These are phyloP conservation scores for Clitoria ternatea DNA, from an alignment of 306 rosid genomes.

Conservation along the genomic window DNA sequence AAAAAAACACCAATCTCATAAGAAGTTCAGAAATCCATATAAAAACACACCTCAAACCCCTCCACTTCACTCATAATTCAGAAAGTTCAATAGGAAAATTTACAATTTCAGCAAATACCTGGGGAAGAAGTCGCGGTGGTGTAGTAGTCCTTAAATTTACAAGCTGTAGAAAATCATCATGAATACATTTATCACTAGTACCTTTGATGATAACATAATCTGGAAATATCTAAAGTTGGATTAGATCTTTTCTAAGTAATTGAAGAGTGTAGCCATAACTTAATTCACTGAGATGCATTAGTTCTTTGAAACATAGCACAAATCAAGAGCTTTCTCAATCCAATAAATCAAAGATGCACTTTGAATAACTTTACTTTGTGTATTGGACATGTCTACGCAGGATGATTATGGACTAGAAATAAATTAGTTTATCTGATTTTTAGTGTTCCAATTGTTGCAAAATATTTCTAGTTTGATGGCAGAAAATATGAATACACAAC, in stretches of 20 bases:
- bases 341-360: neutral
- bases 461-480: conserved; percentile 4
- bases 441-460: neutral
- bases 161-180: conserved; percentile 44
- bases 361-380: neutral
- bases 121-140: conserved; percentile 62
- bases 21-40: conserved; percentile 25
- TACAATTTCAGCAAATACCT: conserved; percentile 53
- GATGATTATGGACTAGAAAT: neutral
- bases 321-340: conserved; percentile 2
- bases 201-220: neutral
- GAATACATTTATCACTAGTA: conserved; percentile 9
- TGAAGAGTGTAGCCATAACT: conserved; percentile 2
- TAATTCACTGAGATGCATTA: neutral
- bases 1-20: conserved; percentile 8
- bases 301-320: conserved; percentile 16
- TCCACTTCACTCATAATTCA: neutral
- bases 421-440: neutral
- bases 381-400: neutral
- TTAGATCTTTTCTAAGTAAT: neutral
- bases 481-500: neutral
- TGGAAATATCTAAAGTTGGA: neutral
- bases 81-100: conserved; percentile 1
- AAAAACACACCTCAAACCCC: neutral
- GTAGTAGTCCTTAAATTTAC: conserved; percentile 57